Conservation (phyloP, 225 moss, liverwort and hornwort species). For the Physcomitrium patens region DNA sequence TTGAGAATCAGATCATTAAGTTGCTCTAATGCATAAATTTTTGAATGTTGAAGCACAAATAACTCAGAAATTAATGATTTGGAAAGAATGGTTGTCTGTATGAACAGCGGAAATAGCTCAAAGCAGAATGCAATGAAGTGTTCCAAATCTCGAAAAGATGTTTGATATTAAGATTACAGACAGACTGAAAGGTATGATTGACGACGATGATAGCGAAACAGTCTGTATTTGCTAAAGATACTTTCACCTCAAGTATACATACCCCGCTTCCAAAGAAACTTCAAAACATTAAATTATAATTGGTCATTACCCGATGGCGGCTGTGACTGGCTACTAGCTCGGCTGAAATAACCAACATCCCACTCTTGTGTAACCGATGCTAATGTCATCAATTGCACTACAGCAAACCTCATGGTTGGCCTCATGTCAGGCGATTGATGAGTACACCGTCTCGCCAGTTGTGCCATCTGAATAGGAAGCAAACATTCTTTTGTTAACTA, state of each 20-base stretch:
- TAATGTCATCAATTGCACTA: slow-evolving; percentile 91
- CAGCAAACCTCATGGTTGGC: slow-evolving; percentile 84
- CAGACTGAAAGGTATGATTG: slow-evolving; percentile 1
- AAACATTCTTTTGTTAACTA: neutral
- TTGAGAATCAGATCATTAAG: too few relatives aligned
- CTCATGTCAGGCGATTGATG: slow-evolving; percentile 63
- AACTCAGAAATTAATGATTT: too few relatives aligned
- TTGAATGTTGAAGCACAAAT: too few relatives aligned
- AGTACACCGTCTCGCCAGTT: slow-evolving; percentile 81
- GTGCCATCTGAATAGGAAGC: slow-evolving; percentile 69
- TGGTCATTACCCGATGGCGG: slow-evolving; percentile 26
- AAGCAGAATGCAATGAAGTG: slow-evolving; percentile 4
- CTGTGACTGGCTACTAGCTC: slow-evolving; percentile 27
- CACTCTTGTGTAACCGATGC: slow-evolving; percentile 86
- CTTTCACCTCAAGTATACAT: neutral
- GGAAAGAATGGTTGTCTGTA: slow-evolving; percentile 24
- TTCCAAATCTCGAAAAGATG: slow-evolving; percentile 3
- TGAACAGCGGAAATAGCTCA: slow-evolving; percentile 29
- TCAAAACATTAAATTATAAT: slow-evolving; percentile 4
- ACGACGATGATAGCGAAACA: neutral
- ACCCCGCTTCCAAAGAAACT: neutral
- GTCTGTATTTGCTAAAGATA: slow-evolving; percentile 2
- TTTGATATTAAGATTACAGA: slow-evolving; percentile 4
- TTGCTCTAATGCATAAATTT: too few relatives aligned
- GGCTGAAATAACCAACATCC: slow-evolving; percentile 56